Conservation (phyloP, 352 stramenopile genomes). For the Albugo laibachii region DNA sequence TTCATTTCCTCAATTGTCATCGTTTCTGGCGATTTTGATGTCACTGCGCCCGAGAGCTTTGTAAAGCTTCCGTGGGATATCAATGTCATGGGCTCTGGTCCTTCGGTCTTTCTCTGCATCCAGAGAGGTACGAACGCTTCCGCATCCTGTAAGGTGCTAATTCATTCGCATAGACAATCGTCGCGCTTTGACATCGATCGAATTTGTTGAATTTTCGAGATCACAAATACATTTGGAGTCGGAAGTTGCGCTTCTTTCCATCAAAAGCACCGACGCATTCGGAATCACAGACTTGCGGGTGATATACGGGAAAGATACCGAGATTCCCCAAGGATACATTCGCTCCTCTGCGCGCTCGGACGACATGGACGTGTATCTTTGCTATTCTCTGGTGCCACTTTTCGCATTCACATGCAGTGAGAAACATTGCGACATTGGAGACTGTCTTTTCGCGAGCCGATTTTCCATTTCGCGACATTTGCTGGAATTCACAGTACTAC, state of each 20-base stretch:
- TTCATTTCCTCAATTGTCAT: constrained; percentile 51
- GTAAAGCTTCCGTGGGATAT: constrained; percentile 29
- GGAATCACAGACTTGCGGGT: constrained; percentile 44
- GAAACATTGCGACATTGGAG: constrained; percentile 33
- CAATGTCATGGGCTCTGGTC: constrained; percentile 34
- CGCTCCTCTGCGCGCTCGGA: constrained; percentile 21
- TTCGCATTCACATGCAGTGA: constrained; percentile 33
- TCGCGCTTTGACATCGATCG: not conserved
- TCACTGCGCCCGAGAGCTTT: constrained; percentile 26
- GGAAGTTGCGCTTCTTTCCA: not conserved
- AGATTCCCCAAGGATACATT: constrained; percentile 16
- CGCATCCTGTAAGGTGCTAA: not conserved
- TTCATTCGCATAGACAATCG: not conserved
- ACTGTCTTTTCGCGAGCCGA: constrained; percentile 41
- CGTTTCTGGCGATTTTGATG: constrained; percentile 31
- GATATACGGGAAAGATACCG: constrained; percentile 13
- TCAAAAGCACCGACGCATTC: constrained; percentile 7
- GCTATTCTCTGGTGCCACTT: constrained; percentile 27
- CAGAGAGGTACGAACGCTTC: constrained; percentile 16
- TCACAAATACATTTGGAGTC: not conserved
- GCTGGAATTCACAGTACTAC: not conserved
- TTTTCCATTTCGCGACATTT: constrained; percentile 5
- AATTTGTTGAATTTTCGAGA: not conserved
- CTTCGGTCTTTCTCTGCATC: constrained; percentile 54
- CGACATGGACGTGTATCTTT: constrained; percentile 22